Evolutionary conservation across 371 early-diverging fungal genomes (phyloP).

Genomic region (Syncephalastrum contaminatum): DNA sequence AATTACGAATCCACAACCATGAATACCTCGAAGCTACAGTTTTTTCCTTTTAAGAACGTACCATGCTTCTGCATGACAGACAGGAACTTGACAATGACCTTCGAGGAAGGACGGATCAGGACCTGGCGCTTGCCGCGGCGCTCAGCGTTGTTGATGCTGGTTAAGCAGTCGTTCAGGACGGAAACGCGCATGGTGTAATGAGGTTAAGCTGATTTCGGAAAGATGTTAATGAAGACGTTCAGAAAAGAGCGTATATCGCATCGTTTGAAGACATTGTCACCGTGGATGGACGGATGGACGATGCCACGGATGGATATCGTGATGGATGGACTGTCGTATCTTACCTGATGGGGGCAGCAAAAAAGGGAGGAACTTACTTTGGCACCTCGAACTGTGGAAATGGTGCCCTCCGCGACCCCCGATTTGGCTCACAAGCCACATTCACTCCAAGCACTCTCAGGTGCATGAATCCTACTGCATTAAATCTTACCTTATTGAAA

Average conservation of each 20-base stretch:
- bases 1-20: slow-evolving; percentile 6
- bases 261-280: too few relatives aligned
- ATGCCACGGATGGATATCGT: slow-evolving; percentile 15
- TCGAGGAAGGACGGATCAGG: slow-evolving; percentile 93
- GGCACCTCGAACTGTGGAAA: too few relatives aligned
- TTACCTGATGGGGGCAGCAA: slow-evolving; percentile 1
- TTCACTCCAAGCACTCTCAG: too few relatives aligned
- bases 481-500: too few relatives aligned
- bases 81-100: slow-evolving; percentile 98
- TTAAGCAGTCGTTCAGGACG: slow-evolving; percentile 90
- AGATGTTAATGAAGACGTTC: too few relatives aligned
- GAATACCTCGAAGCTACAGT: slow-evolving; percentile 2
- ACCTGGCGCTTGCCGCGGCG: slow-evolving; percentile 98
- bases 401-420: too few relatives aligned
- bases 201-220: too few relatives aligned
- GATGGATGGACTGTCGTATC: slow-evolving; percentile 29
- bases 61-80: slow-evolving; percentile 99
- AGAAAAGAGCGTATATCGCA: too few relatives aligned
- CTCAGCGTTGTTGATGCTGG: slow-evolving; percentile 99
- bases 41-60: slow-evolving; percentile 41
- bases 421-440: too few relatives aligned
- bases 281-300: slow-evolving; percentile 8
- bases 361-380: slow-evolving; percentile 7
- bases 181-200: slow-evolving; percentile 44
- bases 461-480: too few relatives aligned